phyloP scores from a whole-genome alignment of 2,329 filamentous ascomycete genomes.

The Drechslera avenae region DNA sequence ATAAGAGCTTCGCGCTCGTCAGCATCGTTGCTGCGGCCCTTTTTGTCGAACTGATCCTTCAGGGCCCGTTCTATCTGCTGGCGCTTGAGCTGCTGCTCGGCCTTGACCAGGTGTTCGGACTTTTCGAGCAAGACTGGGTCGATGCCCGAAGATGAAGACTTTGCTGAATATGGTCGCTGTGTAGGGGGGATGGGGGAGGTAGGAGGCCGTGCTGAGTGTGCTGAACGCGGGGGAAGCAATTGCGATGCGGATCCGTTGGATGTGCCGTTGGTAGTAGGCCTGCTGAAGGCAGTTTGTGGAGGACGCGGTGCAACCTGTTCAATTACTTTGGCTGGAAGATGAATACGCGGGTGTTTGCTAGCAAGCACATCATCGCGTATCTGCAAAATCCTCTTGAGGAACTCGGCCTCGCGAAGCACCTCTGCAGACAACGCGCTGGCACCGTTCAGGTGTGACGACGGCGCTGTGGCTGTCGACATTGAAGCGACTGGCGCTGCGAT shows the following conservation, averaged over 20 bases:
- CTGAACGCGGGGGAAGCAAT: conserved; percentile 37
- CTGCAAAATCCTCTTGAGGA: conserved; percentile 77
- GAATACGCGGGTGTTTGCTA: conserved; percentile 71
- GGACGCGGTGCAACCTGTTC: conserved; percentile 49
- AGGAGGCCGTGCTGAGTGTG: conserved; percentile 32
- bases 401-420: conserved; percentile 52
- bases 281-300: conserved; percentile 33
- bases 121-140: conserved; percentile 85
- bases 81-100: conserved; percentile 79
- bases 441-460: conserved; percentile 41
- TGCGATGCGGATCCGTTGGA: conserved; percentile 34
- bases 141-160: conserved; percentile 67
- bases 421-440: conserved; percentile 45
- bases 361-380: conserved; percentile 82
- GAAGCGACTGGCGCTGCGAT: conserved; percentile 29
- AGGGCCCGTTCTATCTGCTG: conserved; percentile 79
- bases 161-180: conserved; percentile 44
- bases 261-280: conserved; percentile 40
- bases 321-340: conserved; percentile 60
- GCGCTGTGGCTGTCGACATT: conserved; percentile 40
- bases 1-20: conserved; percentile 54
- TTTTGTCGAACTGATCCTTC: conserved; percentile 74
- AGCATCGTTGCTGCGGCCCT: conserved; percentile 56
- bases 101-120: conserved; percentile 80
- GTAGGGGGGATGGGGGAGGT: conserved; percentile 31